Conservation (phyloP, 176 grass and related monocot species). For the Carex pumila region DNA sequence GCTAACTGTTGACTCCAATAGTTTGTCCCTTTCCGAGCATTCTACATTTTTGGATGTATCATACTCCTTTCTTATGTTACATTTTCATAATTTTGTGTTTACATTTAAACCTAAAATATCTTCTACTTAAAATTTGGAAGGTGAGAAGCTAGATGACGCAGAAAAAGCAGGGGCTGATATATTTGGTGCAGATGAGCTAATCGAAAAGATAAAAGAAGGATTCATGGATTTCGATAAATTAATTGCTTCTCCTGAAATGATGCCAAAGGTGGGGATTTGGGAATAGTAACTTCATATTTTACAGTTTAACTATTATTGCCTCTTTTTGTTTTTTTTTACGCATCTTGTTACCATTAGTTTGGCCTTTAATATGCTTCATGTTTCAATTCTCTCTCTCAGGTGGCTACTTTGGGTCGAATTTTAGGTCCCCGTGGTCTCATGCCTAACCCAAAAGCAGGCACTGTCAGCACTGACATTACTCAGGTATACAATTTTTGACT, state of each 20-base stretch:
- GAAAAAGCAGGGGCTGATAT: conserved; percentile 87
- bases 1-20: neutral
- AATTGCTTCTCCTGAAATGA: conserved; percentile 99
- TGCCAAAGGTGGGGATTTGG: conserved; percentile 71
- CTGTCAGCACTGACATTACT: conserved; percentile 83
- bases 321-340: neutral
- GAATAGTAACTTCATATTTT: conserved; percentile 20
- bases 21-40: neutral
- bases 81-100: neutral
- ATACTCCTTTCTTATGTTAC: neutral
- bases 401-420: conserved; percentile 84
- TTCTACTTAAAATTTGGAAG: conserved; percentile 34
- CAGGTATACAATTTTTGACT: conserved; percentile 42
- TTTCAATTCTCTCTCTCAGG: conserved; percentile 37
- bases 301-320: conserved; percentile 19
- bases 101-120: neutral
- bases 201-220: conserved; percentile 92
- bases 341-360: neutral
- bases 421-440: conserved; percentile 99
- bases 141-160: conserved; percentile 95
- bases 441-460: conserved; percentile 98
- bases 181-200: conserved; percentile 83
- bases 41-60: neutral
- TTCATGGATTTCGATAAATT: conserved; percentile 99
- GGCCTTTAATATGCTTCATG: neutral